Base-by-base conservation (phyloP, 805 yeast species). In the Millerago galiae region DNA sequence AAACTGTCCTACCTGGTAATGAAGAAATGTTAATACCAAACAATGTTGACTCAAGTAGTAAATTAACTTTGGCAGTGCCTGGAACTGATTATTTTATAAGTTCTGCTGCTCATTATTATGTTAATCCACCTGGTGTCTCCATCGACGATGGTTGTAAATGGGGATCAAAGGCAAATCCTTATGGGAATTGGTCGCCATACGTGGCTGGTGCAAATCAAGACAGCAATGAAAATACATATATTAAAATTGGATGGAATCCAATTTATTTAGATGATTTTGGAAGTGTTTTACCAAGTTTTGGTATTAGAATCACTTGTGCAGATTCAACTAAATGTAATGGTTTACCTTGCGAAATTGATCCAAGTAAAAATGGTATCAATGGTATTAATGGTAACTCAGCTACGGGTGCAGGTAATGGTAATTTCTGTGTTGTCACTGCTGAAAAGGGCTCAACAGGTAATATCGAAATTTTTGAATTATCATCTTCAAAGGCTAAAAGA, bases 11-110 rank as follows among this genome's bases (percentile, higher is more conserved):
- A 44, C 96, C 96, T 18, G 96, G 96, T 52, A 85, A 87, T 62
- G 96, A 88, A 67, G 95, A 88, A 53, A 88, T 88, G 96, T 70
- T 87, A 60, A 87, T 89, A 51, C 96, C 96, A 46, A 87, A 95
- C 17, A 60, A 71, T 41, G 78, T 82, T 44, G 71, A 66, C n/a
- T 63, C 70, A 12, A 73, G 77, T 9, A 54, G 65, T 8, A 47
- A 68, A n/a, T 62, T 68, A 42, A 68, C 72, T 2, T 65, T 88
- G 44, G 95, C 96, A 17, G 96, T 88, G 40, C 96, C 96, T 14
- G 88, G 84, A 17, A 67, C 89, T 2, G 79, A 78, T 43, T 88
- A 88, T 68, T 87, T 86, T 84, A 93, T 93, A 12, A 64, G 75
- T 11, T 86, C 95, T 33, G 87, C 95, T 33, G 82, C 95, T 31